phyloP scores from a whole-genome alignment of 306 rosid species.

The Oxytropis ochrocephala region DNA sequence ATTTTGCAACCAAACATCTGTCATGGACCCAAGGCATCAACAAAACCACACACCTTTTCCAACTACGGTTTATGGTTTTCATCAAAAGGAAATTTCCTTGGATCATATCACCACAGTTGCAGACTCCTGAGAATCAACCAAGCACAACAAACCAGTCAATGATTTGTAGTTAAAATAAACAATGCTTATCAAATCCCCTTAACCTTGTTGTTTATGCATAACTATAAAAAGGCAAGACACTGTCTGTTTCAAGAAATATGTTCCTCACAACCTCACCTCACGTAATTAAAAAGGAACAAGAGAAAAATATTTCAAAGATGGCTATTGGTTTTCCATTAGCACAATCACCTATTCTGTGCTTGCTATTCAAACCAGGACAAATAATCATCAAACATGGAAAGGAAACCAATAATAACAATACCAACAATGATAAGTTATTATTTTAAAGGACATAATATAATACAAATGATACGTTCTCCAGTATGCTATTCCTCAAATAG shows the following conservation, averaged over 20 bases:
- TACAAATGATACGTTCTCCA: neutral
- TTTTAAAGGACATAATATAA: neutral
- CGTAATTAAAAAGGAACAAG: neutral
- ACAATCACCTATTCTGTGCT: neutral
- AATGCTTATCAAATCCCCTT: neutral
- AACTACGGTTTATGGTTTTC: constrained; percentile 10
- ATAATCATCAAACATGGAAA: neutral
- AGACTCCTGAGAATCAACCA: constrained; percentile 39
- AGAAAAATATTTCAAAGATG: neutral
- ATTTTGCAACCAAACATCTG: neutral
- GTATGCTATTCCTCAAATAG: neutral
- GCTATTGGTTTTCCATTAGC: neutral
- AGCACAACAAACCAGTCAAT: constrained; percentile 15
- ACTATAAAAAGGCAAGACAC: neutral
- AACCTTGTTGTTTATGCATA: neutral
- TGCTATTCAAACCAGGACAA: neutral
- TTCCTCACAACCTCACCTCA: neutral
- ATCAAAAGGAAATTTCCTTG: neutral
- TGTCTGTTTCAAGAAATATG: neutral
- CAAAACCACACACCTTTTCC: neutral
- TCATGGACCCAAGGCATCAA: constrained; percentile 1
- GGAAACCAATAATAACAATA: neutral
- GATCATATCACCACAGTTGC: constrained; percentile 17
- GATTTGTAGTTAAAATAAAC: neutral
- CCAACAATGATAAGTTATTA: neutral